Evolutionary conservation across 116 monocot genomes (phyloP).

Genomic region (Iris pallida): DNA sequence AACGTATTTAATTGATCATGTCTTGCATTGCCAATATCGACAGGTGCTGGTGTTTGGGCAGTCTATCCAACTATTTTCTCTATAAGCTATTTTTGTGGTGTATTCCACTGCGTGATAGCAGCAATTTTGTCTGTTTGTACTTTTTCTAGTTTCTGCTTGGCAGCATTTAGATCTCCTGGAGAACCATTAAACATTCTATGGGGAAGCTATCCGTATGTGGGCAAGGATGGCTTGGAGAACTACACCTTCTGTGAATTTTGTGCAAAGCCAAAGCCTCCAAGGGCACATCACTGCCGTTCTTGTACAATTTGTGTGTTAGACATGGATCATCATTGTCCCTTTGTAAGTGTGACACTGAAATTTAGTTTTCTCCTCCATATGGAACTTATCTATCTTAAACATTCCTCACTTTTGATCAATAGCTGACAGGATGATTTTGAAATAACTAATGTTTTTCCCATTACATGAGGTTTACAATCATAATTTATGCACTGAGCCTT

Average conservation of each 20-base stretch:
- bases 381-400: not conserved
- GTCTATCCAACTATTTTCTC: constrained; percentile 74
- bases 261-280: constrained; percentile 80
- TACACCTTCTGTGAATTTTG: constrained; percentile 78
- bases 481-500: no score
- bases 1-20: constrained; percentile 1
- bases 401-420: not conserved
- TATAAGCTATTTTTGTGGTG: constrained; percentile 56
- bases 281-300: constrained; percentile 89
- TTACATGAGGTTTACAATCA: no score
- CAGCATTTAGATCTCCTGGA: constrained; percentile 67
- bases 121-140: constrained; percentile 56
- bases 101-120: constrained; percentile 58
- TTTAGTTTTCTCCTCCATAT: not conserved
- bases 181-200: constrained; percentile 43
- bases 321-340: constrained; percentile 99
- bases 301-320: constrained; percentile 85
- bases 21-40: constrained; percentile 13
- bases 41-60: constrained; percentile 93
- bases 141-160: constrained; percentile 54
- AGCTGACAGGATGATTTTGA: not conserved
- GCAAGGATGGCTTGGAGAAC: constrained; percentile 60
- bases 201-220: constrained; percentile 72
- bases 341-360: constrained; percentile 52
- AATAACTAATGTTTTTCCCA: not conserved